A percentile compares a stretch with the other conserved stretches of the same genome.
phyloP scores from a whole-genome alignment of 2,329 filamentous ascomycete species.

The Calcarisporium arbuscula region DNA sequence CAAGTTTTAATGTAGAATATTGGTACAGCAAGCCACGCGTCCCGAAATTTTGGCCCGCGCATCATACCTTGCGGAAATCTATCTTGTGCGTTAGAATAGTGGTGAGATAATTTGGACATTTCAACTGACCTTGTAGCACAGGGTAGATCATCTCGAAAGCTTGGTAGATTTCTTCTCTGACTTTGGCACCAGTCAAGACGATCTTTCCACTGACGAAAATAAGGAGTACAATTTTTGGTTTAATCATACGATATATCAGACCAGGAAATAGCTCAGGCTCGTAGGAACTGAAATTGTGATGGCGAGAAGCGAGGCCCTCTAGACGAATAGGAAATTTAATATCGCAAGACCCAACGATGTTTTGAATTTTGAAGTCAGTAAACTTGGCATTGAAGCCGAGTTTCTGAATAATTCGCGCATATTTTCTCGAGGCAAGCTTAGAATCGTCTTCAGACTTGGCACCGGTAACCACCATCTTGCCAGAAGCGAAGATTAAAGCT shows the following conservation, averaged over 20 bases:
- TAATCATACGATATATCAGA: constrained; percentile 99
- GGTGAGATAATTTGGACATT: too few relatives aligned
- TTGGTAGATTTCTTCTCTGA: constrained; percentile 96
- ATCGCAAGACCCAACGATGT: constrained; percentile 97
- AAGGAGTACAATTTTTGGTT: constrained; percentile 95
- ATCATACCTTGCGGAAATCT: constrained; percentile 56
- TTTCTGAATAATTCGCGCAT: constrained; percentile 98
- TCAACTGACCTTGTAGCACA: constrained; percentile 71
- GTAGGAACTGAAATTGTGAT: constrained; percentile 99
- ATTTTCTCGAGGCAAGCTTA: constrained; percentile 94
- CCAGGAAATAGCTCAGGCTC: constrained; percentile 98
- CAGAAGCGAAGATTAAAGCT: constrained; percentile 92
- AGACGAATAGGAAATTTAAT: constrained; percentile 99
- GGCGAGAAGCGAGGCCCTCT: constrained; percentile 89
- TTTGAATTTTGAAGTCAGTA: constrained; percentile 99
- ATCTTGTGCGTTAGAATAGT: constrained; percentile 1
- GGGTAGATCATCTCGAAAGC: constrained; percentile 97
- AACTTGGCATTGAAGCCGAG: constrained; percentile 99
- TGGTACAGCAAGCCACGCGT: constrained; percentile 12
- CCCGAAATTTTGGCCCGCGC: constrained; percentile 9
- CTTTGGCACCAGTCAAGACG: constrained; percentile 93
- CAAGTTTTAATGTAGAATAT: constrained; percentile 9
- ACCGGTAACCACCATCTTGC: constrained; percentile 99
- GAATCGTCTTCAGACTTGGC: constrained; percentile 97
- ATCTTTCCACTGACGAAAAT: constrained; percentile 99